Evolutionary conservation across 768 basidiomycete genomes (phyloP).

Genomic region (Pulveroboletus sp.): DNA sequence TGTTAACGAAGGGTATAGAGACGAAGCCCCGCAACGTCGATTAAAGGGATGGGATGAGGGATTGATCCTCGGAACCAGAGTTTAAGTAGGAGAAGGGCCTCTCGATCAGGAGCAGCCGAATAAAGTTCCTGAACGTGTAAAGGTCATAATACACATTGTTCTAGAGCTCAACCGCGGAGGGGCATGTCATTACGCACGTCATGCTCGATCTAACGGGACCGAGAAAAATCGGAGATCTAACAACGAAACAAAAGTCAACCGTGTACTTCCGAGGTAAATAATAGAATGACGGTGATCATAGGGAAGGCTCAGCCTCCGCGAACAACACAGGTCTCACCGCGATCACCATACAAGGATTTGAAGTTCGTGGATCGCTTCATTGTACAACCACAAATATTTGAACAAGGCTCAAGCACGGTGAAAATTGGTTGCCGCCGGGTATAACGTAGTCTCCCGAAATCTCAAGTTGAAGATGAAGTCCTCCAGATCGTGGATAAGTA

Average conservation of each 20-base stretch:
- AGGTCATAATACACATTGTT: constrained; percentile 23
- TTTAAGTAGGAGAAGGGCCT: constrained; percentile 20
- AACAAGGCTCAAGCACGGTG: background rate
- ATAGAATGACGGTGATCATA: constrained; percentile 15
- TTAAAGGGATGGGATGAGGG: constrained; percentile 12
- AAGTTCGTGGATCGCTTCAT: background rate
- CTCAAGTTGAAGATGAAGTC: too few relatives aligned
- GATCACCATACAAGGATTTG: constrained; percentile 23
- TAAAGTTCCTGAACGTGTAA: constrained; percentile 8
- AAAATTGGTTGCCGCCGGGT: too few relatives aligned
- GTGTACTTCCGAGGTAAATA: constrained; percentile 17
- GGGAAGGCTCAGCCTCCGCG: constrained; percentile 8
- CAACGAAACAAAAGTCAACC: constrained; percentile 22
- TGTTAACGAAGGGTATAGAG: constrained; percentile 26
- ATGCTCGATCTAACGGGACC: constrained; percentile 7
- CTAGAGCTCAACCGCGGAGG: background rate
- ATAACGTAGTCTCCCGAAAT: too few relatives aligned
- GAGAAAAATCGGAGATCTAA: constrained; percentile 8
- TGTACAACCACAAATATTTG: constrained; percentile 11
- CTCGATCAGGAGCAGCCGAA: constrained; percentile 9
- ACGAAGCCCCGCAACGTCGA: constrained; percentile 49
- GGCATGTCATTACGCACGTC: constrained; percentile 2
- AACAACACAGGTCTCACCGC: constrained; percentile 31
- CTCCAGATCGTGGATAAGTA: background rate
- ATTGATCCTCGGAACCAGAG: background rate